Evolutionary conservation across 2,329 filamentous ascomycete genomes (phyloP).

Genomic region (Neofusicoccum sp.): DNA sequence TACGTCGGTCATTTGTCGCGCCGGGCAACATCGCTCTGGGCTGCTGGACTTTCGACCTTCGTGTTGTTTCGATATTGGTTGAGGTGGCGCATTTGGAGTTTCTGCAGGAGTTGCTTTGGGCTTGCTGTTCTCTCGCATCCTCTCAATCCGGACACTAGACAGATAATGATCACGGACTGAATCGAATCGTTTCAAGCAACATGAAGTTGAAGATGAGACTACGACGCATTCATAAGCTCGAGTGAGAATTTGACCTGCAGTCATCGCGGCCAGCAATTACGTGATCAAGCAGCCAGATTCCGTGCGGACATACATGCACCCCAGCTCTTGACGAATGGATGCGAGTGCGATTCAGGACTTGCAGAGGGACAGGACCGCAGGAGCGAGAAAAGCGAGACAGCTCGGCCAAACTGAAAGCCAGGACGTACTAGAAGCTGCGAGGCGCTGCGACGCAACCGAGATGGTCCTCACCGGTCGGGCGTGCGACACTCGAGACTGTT

Average conservation of each 20-base stretch:
- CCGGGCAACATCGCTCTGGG: slow-evolving; percentile 13
- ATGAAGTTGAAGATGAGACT: slow-evolving; percentile 9
- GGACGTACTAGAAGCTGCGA: slow-evolving; percentile 2
- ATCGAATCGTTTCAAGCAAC: neutral
- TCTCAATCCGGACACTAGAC: slow-evolving; percentile 6
- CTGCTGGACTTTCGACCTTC: slow-evolving; percentile 3
- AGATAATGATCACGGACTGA: slow-evolving; percentile 12
- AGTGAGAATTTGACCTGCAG: neutral
- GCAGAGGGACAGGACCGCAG: neutral
- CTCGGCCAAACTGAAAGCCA: neutral
- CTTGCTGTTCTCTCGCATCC: neutral
- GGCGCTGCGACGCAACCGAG: neutral
- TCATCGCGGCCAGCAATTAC: neutral
- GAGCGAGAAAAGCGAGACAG: neutral
- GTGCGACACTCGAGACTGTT: neutral
- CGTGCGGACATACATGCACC: neutral
- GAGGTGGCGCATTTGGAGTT: slow-evolving; percentile 16
- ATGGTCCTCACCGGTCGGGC: neutral
- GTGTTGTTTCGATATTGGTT: neutral
- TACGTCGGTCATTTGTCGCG: slow-evolving; percentile 3
- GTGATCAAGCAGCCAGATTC: neutral
- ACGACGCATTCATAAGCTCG: slow-evolving; percentile 1
- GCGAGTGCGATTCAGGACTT: neutral
- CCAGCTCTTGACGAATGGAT: slow-evolving; percentile 5
- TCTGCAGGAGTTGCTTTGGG: slow-evolving; percentile 13